A percentile compares a stretch with the other conserved stretches of the same genome.
Evolutionary conservation across 768 basidiomycete genomes (phyloP).

Genomic region (Russula emetica): DNA sequence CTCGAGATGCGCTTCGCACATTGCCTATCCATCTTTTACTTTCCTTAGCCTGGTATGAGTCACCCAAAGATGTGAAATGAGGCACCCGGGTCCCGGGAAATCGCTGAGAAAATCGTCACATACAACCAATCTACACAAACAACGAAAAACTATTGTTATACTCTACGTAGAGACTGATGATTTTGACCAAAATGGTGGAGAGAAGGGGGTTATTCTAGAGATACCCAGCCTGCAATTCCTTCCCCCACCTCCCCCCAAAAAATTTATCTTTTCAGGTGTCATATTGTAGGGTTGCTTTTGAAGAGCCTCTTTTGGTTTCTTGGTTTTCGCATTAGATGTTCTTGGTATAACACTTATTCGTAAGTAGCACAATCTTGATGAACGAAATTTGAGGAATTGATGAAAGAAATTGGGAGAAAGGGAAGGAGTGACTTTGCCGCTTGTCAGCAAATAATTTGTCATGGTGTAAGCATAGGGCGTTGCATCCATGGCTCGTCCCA

Average conservation of each 20-base stretch:
- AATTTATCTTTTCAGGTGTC: background rate
- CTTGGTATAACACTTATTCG: background rate
- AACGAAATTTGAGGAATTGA: background rate
- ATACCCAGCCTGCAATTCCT: background rate
- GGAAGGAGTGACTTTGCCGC: background rate
- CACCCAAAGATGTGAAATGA: too few species aligned
- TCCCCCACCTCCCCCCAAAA: background rate
- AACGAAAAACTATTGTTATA: background rate
- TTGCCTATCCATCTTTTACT: too few species aligned
- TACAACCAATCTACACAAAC: conserved; percentile 10
- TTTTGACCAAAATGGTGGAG: background rate
- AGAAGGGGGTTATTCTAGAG: background rate
- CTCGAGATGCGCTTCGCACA: too few species aligned
- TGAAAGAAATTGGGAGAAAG: background rate
- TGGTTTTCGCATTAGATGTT: conserved; percentile 6
- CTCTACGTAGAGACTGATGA: conserved; percentile 1
- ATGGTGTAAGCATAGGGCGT: background rate
- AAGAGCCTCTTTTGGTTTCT: background rate
- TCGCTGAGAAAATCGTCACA: background rate
- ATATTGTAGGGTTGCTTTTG: background rate
- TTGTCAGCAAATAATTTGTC: background rate
- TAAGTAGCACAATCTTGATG: background rate
- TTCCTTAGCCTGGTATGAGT: too few species aligned
- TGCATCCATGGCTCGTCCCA: conserved; percentile 25
- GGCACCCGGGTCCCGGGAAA: background rate